phyloP scores from a whole-genome alignment of 192 early-diverging fungal species.

The Dimargaris verticillata region DNA sequence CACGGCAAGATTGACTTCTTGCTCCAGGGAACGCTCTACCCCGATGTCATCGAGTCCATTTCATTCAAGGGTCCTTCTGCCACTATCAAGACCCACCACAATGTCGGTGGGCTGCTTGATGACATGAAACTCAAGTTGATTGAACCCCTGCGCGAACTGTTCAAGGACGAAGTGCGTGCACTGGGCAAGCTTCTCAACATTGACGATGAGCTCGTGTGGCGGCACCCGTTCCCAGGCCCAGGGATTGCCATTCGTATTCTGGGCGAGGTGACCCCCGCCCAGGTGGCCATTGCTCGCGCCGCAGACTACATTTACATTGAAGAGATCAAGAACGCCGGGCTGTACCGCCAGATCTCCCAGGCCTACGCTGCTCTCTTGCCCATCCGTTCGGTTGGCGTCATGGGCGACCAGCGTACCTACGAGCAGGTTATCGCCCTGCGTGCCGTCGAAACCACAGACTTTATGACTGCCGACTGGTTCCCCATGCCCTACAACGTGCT shows the following conservation, averaged over 20 bases:
- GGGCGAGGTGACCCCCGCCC: constrained; percentile 83
- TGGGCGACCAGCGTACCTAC: constrained; percentile 98
- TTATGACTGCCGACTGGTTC: constrained; percentile 98
- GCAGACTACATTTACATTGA: constrained; percentile 98
- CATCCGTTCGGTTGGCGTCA: constrained; percentile 92
- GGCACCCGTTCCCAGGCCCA: constrained; percentile 98
- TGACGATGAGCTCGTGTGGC: constrained; percentile 91
- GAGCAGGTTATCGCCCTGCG: constrained; percentile 97
- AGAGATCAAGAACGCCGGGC: constrained; percentile 94
- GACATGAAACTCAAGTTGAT: constrained; percentile 97
- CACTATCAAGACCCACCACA: constrained; percentile 99
- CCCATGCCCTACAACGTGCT: constrained; percentile 73
- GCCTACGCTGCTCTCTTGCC: constrained; percentile 93
- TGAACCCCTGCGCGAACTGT: constrained; percentile 94
- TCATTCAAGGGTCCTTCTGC: constrained; percentile 98
- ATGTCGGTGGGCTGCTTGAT: constrained; percentile 90
- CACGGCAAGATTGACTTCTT: constrained; percentile 79
- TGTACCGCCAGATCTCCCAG: constrained; percentile 94
- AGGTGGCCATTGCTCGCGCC: constrained; percentile 86
- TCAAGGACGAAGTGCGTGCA: constrained; percentile 98
- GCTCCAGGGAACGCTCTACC: constrained; percentile 94
- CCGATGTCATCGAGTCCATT: constrained; percentile 97
- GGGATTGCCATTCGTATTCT: constrained; percentile 96
- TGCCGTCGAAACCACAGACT: constrained; percentile 90
- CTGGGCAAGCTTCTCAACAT: constrained; percentile 79